phyloP scores from a whole-genome alignment of 2,329 filamentous ascomycete species.

The Aspergillus novoparasiticus region DNA sequence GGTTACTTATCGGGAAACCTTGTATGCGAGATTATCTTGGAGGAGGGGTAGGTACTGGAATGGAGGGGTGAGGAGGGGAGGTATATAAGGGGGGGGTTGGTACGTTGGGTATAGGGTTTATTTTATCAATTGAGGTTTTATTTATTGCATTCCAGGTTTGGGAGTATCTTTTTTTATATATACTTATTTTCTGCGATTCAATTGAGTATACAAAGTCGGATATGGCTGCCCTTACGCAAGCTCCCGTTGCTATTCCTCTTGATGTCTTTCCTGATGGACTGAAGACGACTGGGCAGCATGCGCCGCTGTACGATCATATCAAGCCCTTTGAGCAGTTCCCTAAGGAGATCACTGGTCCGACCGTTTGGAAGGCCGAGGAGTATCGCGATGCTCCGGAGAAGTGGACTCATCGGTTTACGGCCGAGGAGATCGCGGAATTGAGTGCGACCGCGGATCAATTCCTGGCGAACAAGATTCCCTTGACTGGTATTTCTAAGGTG shows the following conservation, averaged over 20 bases:
- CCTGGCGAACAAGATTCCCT: conserved; percentile 62
- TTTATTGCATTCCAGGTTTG: conserved; percentile 30
- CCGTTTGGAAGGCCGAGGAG: conserved; percentile 71
- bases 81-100: not conserved
- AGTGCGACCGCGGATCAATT: conserved; percentile 69
- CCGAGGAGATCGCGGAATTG: conserved; percentile 68
- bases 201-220: not conserved
- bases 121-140: conserved; percentile 2
- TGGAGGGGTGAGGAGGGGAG: not conserved
- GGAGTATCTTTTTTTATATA: conserved; percentile 13
- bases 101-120: not conserved
- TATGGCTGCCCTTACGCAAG: conserved; percentile 42
- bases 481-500: conserved; percentile 71
- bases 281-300: conserved; percentile 72
- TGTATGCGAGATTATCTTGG: not conserved
- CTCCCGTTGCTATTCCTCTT: conserved; percentile 42
- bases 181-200: not conserved
- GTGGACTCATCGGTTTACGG: conserved; percentile 73
- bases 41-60: not conserved
- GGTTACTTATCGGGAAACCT: not conserved
- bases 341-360: conserved; percentile 68
- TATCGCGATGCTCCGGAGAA: conserved; percentile 64
- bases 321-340: conserved; percentile 71
- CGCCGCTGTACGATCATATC: conserved; percentile 67
- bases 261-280: conserved; percentile 65